Base-by-base conservation (phyloP, 176 grass and related monocot genomes). In the Aegilops speltoides region DNA sequence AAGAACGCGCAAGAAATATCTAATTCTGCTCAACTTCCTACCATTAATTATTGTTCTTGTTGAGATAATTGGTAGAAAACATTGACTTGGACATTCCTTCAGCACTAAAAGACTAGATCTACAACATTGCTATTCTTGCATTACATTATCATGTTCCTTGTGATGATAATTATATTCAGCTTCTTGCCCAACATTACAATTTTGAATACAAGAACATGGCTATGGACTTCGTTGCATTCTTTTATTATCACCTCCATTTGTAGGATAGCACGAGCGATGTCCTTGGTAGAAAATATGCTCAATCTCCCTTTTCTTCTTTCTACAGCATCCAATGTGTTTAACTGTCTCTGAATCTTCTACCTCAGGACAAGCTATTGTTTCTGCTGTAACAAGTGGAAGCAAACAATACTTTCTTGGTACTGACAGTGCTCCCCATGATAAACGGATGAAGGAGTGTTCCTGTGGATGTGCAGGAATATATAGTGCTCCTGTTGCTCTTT, bases 391-490 rank as follows among this genome's bases (percentile, higher is more conserved):
- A 84, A 99, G 89, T 85, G 97, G 97, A 26, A 99, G 92, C 61
- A 91, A 17, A 68, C 80, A 83, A 10, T 99, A 96, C 74, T 96
- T 99, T 87, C 90, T 99, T 68, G 94, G 94, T 32, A 99, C 97
- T 0, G 97, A 99, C 76, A 96, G 93, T 68, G 97, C 94, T 63
- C 92, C 97, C 32, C 95, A 95, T 80, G 95, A 98, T 80, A 95
- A 89, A 87, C 52, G 60, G 82, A 90, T 83, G 46, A 97, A 97
- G 89, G 97, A 94, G 76, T 91, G 94, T 86, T 88, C 94, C n/a
- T 98, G 94, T 80, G 94, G 94, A 78, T 98, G 97, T 87, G 97
- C 97, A 17, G 97, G 97, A 82, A 94, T 98, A 89, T 98, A 87
- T 64, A 98, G 87, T 13, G 93, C 97, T 26, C 92, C 97, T 78